phyloP scores from a whole-genome alignment of 202 grass and related monocot species.

The Schoenoplectus tabernaemontani region DNA sequence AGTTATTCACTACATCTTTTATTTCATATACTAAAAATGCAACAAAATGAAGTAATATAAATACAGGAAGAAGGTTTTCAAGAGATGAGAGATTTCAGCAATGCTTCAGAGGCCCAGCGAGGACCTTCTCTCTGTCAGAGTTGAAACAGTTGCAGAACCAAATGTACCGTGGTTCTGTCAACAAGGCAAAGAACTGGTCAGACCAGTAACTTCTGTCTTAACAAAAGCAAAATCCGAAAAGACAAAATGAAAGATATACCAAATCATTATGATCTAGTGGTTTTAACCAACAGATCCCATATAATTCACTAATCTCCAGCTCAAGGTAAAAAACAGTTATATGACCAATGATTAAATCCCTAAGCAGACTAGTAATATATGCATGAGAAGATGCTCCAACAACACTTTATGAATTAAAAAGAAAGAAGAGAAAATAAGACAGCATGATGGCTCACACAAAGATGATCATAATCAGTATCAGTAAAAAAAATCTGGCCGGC shows the following conservation, averaged over 20 bases:
- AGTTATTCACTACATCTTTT: not conserved
- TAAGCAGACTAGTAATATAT: not conserved
- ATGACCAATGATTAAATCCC: not conserved
- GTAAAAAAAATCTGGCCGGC: not conserved
- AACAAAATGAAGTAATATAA: slow-evolving; percentile 18
- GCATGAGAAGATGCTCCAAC: not conserved
- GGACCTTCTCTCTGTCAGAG: slow-evolving; percentile 20
- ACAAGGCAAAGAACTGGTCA: slow-evolving; percentile 23
- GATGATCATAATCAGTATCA: not conserved
- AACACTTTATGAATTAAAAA: too few relatives aligned
- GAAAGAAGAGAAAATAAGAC: not conserved
- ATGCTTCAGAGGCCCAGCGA: slow-evolving; percentile 1
- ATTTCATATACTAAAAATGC: not conserved
- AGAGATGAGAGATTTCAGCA: slow-evolving; percentile 30
- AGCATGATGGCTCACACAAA: not conserved
- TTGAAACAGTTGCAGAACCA: slow-evolving; percentile 22
- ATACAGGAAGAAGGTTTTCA: slow-evolving; percentile 20
- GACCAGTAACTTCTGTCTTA: slow-evolving; percentile 1
- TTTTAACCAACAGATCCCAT: not conserved
- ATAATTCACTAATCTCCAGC: not conserved
- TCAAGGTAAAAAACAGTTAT: not conserved
- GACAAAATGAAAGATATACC: not conserved
- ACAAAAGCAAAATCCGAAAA: not conserved
- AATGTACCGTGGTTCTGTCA: slow-evolving; percentile 22
- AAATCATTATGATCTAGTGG: not conserved